A percentile compares a stretch with the other conserved stretches of the same genome.
phyloP scores from a whole-genome alignment of 257 asterid genomes.

The Hygrophila difformis region DNA sequence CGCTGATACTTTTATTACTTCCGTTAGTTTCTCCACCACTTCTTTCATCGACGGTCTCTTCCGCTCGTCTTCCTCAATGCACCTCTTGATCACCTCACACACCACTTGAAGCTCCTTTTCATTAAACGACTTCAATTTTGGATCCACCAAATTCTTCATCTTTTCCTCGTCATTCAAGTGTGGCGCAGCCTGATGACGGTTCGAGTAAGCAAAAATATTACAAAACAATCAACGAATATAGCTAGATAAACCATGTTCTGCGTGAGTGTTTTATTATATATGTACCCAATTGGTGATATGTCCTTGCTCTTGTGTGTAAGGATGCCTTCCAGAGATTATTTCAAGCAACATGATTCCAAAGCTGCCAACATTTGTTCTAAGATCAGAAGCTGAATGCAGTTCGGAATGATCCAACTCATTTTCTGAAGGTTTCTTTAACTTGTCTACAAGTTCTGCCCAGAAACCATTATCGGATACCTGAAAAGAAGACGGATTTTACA shows the following conservation, averaged over 20 bases:
- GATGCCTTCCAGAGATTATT: slow-evolving; percentile 59
- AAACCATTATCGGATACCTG: slow-evolving; percentile 69
- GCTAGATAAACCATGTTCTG: too few species aligned
- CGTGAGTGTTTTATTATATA: background rate
- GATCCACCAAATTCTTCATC: slow-evolving; percentile 46
- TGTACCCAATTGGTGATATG: slow-evolving; percentile 55
- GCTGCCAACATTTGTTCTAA: slow-evolving; percentile 49
- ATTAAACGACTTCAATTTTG: slow-evolving; percentile 50
- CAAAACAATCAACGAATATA: background rate
- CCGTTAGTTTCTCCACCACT: slow-evolving; percentile 40
- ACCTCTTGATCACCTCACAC: slow-evolving; percentile 61
- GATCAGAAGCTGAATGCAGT: slow-evolving; percentile 45
- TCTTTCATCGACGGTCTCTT: slow-evolving; percentile 68
- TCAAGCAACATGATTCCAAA: slow-evolving; percentile 69
- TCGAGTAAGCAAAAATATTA: background rate
- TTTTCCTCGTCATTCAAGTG: slow-evolving; percentile 35
- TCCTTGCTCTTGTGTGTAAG: slow-evolving; percentile 53
- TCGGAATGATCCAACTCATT: slow-evolving; percentile 37
- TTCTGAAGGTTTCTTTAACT: slow-evolving; percentile 36
- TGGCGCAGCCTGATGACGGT: slow-evolving; percentile 36
- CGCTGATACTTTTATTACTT: slow-evolving; percentile 47
- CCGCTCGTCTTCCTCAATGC: slow-evolving; percentile 47
- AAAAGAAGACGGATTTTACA: background rate
- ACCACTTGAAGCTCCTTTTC: slow-evolving; percentile 47
- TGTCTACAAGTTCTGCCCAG: slow-evolving; percentile 55